These are phyloP conservation scores for Macrophomina pseudophaseolina DNA, from an alignment of 2,329 filamentous ascomycete genomes.

Conservation along the genomic window DNA sequence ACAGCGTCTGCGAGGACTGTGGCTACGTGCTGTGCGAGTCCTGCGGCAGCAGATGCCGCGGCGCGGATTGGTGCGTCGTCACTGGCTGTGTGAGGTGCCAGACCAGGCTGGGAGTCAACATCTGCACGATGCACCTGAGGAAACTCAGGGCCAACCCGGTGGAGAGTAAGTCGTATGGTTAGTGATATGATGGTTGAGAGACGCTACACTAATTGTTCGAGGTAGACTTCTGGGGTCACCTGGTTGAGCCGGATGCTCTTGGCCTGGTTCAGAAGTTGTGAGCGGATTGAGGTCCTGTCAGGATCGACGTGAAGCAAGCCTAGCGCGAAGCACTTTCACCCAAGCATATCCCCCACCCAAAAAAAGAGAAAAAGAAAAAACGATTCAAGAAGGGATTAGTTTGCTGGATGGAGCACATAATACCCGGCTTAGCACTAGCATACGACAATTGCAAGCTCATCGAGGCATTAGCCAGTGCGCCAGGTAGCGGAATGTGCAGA, in stretches of 20 bases:
- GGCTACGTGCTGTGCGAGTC: conserved; percentile 3
- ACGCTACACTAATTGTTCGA: background rate
- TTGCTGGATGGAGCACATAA: too few relatives aligned
- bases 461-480: too few relatives aligned
- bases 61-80: conserved; percentile 16
- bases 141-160: background rate
- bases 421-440: background rate
- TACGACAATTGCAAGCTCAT: too few relatives aligned
- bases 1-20: conserved; percentile 18
- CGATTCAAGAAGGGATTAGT: too few relatives aligned
- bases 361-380: too few relatives aligned
- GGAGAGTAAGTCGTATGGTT: background rate
- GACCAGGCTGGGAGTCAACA: conserved; percentile 11
- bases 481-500: too few relatives aligned
- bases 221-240: conserved; percentile 6
- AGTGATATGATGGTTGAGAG: background rate
- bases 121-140: conserved; percentile 15
- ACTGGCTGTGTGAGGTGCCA: background rate
- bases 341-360: too few relatives aligned
- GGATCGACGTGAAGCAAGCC: too few relatives aligned
- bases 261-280: background rate
- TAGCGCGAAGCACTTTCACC: too few relatives aligned
- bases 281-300: background rate
- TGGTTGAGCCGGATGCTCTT: background rate
- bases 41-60: conserved; percentile 15